Percentiles rank a stretch among this genome's conserved stretches.
Evolutionary conservation across 2,329 filamentous ascomycete genomes (phyloP).

Genomic region (Trichophyton rubrum): DNA sequence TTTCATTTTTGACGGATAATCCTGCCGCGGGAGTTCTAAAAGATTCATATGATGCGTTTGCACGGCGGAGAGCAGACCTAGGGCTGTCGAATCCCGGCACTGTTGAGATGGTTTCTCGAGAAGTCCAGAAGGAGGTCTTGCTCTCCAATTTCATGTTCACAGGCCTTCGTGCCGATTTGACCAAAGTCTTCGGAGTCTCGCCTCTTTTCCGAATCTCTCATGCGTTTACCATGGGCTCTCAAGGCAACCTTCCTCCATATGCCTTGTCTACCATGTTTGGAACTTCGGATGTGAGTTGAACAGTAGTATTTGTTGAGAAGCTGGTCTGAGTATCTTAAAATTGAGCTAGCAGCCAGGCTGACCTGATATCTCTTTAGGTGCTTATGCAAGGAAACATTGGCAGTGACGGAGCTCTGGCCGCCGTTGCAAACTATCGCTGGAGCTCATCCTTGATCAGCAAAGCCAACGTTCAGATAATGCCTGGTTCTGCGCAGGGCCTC

Average conservation of each 20-base stretch:
- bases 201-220: constrained; percentile 97
- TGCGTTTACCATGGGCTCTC: constrained; percentile 82
- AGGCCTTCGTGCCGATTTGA: constrained; percentile 88
- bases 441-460: constrained; percentile 68
- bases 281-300: constrained; percentile 63
- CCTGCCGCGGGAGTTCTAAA: constrained; percentile 55
- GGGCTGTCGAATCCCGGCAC: constrained; percentile 86
- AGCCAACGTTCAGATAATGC: constrained; percentile 72
- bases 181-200: constrained; percentile 86
- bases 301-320: background rate
- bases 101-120: constrained; percentile 75
- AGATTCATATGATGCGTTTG: constrained; percentile 71
- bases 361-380: constrained; percentile 44
- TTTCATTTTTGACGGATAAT: constrained; percentile 61
- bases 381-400: constrained; percentile 94
- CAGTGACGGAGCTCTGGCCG: constrained; percentile 76
- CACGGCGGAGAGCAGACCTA: constrained; percentile 72
- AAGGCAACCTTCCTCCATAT: constrained; percentile 76
- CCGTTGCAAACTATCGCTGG: constrained; percentile 91
- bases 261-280: constrained; percentile 90
- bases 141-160: constrained; percentile 95
- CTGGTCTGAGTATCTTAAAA: no score
- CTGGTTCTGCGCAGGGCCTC: constrained; percentile 68
- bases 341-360: background rate
- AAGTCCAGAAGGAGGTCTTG: constrained; percentile 93